Conservation (phyloP, 164 flowering plant species). For the Tetrastigma voinierianum region DNA sequence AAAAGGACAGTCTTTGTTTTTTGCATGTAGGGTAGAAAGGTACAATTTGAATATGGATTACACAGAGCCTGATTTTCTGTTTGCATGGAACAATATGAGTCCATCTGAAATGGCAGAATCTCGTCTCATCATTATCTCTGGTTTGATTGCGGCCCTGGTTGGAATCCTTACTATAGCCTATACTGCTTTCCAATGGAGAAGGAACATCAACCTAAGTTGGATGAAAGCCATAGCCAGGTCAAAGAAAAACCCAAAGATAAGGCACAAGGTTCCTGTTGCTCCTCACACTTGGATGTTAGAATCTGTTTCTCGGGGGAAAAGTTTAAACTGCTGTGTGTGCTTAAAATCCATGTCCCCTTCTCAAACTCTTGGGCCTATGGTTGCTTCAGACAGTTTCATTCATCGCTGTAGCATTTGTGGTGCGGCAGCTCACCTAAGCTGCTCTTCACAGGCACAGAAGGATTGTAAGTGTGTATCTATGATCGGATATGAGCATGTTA, state of each 20-base stretch:
- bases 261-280: slow-evolving; percentile 63
- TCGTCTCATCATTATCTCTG: slow-evolving; percentile 55
- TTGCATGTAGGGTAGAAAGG: slow-evolving; percentile 3
- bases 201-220: slow-evolving; percentile 82
- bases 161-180: slow-evolving; percentile 77
- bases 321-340: slow-evolving; percentile 87
- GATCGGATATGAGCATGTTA: slow-evolving; percentile 65
- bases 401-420: slow-evolving; percentile 79
- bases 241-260: slow-evolving; percentile 76
- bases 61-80: slow-evolving; percentile 26
- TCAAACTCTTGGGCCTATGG: slow-evolving; percentile 77
- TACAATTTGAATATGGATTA: slow-evolving; percentile 49
- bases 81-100: slow-evolving; percentile 42
- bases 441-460: slow-evolving; percentile 73
- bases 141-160: slow-evolving; percentile 61
- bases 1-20: neutral
- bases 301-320: slow-evolving; percentile 75
- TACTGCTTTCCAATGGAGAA: slow-evolving; percentile 93
- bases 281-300: slow-evolving; percentile 77
- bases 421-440: slow-evolving; percentile 76
- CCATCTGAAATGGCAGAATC: slow-evolving; percentile 55
- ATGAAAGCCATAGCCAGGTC: slow-evolving; percentile 89
- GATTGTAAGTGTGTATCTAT: slow-evolving; percentile 95
- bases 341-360: slow-evolving; percentile 70
- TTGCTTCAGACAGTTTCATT: slow-evolving; percentile 64